Percentiles rank a stretch among this genome's conserved stretches.
These are phyloP conservation scores for Azolla pinnata DNA, from an alignment of 75 land plant genomes.

Conservation along the genomic window DNA sequence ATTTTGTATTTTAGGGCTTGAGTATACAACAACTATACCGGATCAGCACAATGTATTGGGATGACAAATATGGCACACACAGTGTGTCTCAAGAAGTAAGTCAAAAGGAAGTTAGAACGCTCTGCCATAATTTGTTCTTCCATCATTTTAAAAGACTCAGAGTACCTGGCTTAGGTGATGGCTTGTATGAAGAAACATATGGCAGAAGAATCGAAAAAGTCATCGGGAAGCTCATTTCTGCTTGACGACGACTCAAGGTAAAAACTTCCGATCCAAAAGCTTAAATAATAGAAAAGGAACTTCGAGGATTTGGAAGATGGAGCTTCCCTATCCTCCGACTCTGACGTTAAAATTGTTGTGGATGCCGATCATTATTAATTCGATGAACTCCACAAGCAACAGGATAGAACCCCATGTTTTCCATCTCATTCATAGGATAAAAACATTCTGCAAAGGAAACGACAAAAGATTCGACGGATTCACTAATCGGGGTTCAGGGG, in stretches of 20 bases:
- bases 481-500: background rate
- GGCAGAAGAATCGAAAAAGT: constrained; percentile 89
- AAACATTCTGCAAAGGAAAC: too few relatives aligned
- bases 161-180: background rate
- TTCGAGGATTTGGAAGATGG: too few relatives aligned
- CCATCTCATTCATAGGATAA: too few relatives aligned
- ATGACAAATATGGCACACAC: constrained; percentile 60
- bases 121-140: background rate
- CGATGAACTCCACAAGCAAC: too few relatives aligned
- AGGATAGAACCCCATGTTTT: too few relatives aligned
- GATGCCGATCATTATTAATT: too few relatives aligned
- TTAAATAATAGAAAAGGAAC: too few relatives aligned
- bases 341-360: too few relatives aligned
- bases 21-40: constrained; percentile 54
- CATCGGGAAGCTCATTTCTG: constrained; percentile 75
- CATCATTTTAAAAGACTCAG: background rate
- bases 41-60: constrained; percentile 66
- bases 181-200: constrained; percentile 32
- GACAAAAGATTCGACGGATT: too few relatives aligned
- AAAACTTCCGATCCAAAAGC: constrained; percentile 4
- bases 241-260: constrained; percentile 95
- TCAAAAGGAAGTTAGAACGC: background rate
- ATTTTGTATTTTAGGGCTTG: constrained; percentile 27
- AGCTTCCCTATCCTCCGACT: too few relatives aligned
- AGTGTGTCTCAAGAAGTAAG: constrained; percentile 48